Conservation (phyloP, 192 early-diverging fungal species). For the Irineochytrium annulatum region DNA sequence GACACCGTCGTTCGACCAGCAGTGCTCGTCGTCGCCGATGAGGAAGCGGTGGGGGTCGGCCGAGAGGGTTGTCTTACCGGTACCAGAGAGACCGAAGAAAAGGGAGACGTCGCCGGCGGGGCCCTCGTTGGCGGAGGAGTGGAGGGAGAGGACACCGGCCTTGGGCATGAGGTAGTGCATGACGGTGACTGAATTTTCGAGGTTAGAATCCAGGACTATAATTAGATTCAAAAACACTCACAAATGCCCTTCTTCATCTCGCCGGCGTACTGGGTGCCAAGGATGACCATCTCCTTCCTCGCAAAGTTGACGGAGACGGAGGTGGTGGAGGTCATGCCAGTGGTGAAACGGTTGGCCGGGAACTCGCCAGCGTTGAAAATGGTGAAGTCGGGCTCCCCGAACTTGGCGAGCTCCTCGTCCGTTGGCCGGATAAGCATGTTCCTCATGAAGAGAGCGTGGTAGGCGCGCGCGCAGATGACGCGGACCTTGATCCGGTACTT, state of each 20-base stretch:
- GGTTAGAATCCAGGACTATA: conserved; percentile 1
- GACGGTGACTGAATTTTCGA: conserved; percentile 68
- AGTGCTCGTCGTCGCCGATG: conserved; percentile 99
- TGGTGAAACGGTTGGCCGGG: conserved; percentile 90
- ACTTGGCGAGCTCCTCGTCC: conserved; percentile 80
- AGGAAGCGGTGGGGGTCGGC: conserved; percentile 88
- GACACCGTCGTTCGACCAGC: conserved; percentile 94
- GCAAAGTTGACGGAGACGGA: conserved; percentile 90
- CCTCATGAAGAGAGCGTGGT: conserved; percentile 96
- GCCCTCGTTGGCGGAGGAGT: conserved; percentile 95
- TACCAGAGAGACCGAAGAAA: conserved; percentile 98
- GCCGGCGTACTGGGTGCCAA: conserved; percentile 97
- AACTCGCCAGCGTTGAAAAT: conserved; percentile 94
- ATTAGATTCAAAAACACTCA: conserved; percentile 5
- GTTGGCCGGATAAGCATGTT: conserved; percentile 99
- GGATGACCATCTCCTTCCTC: conserved; percentile 93
- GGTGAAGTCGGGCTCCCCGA: conserved; percentile 95
- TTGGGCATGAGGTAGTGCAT: conserved; percentile 99
- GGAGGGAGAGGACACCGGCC: conserved; percentile 79
- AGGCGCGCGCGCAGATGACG: conserved; percentile 88
- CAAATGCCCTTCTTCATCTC: conserved; percentile 97
- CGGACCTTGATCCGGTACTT: conserved; percentile 96
- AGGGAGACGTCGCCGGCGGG: conserved; percentile 85
- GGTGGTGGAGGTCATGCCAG: conserved; percentile 93
- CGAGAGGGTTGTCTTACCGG: conserved; percentile 96